phyloP scores from a whole-genome alignment of 495 filamentous ascomycete genomes.

The Penicillium flavigenum region DNA sequence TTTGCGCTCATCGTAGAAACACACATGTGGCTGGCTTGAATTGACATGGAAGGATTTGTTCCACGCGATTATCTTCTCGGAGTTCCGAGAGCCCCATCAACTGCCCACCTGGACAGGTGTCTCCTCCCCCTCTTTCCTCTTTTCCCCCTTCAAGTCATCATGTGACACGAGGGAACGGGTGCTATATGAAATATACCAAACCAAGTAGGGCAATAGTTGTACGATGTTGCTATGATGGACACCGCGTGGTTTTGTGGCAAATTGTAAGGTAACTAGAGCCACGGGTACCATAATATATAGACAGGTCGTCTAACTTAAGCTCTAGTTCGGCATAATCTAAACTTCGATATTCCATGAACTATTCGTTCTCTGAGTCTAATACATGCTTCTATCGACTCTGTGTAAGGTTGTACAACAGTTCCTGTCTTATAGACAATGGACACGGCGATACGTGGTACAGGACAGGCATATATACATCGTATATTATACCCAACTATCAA shows the following conservation, averaged over 20 bases:
- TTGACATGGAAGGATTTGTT: neutral
- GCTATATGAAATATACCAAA: neutral
- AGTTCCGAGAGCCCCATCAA: neutral
- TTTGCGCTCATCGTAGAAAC: neutral
- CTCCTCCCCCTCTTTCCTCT: neutral
- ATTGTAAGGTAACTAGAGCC: neutral
- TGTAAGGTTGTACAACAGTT: neutral
- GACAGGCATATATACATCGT: neutral
- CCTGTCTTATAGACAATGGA: neutral
- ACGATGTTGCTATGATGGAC: neutral
- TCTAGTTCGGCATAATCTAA: neutral
- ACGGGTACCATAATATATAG: neutral
- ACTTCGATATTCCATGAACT: neutral
- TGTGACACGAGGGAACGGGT: neutral
- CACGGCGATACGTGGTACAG: neutral
- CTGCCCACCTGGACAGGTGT: neutral
- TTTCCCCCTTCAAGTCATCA: neutral
- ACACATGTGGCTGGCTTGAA: neutral
- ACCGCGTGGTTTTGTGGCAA: neutral
- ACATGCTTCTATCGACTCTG: neutral
- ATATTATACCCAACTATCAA: neutral
- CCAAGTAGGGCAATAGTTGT: neutral
- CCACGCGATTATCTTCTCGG: neutral
- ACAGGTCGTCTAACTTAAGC: neutral
- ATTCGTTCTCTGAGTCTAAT: neutral